Percentiles rank a stretch among this genome's conserved stretches.
phyloP scores from a whole-genome alignment of 2,329 filamentous ascomycete species.

The Colletotrichum cereale region DNA sequence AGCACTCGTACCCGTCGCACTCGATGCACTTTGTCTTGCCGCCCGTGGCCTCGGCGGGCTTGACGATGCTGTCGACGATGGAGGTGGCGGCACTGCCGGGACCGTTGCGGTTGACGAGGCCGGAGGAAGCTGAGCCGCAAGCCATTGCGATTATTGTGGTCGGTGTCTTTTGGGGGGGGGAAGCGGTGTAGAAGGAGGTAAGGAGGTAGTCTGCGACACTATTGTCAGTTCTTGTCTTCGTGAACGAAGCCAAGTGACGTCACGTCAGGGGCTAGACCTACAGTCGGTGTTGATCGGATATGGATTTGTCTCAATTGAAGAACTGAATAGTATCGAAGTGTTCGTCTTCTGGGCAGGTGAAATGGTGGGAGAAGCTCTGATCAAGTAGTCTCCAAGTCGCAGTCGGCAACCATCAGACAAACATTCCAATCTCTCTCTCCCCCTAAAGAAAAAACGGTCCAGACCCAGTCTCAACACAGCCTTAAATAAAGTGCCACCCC shows the following conservation, averaged over 20 bases:
- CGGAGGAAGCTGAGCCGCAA: slow-evolving; percentile 48
- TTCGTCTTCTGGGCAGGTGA: too few species aligned
- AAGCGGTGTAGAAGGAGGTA: too few species aligned
- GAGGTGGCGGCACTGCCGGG: slow-evolving; percentile 63
- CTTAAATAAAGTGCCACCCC: slow-evolving; percentile 28
- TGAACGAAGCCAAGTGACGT: slow-evolving; percentile 18
- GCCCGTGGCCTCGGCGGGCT: slow-evolving; percentile 57
- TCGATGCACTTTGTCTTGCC: slow-evolving; percentile 63
- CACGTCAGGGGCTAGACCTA: neutral
- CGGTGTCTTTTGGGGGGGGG: neutral
- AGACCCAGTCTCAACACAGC: slow-evolving; percentile 17
- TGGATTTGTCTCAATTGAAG: neutral
- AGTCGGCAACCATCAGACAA: neutral
- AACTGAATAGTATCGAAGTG: neutral
- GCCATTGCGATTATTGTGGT: slow-evolving; percentile 44
- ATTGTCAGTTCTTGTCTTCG: neutral
- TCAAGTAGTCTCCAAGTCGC: neutral
- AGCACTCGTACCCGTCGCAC: slow-evolving; percentile 65
- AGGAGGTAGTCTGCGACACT: neutral
- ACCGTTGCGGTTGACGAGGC: slow-evolving; percentile 57
- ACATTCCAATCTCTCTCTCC: neutral
- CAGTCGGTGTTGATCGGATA: neutral
- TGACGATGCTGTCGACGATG: slow-evolving; percentile 64
- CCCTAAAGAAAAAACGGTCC: slow-evolving; percentile 20
- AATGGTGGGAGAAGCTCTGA: neutral